Base-by-base conservation (phyloP, 805 yeast genomes). In the Hanseniaspora jakobsenii region DNA sequence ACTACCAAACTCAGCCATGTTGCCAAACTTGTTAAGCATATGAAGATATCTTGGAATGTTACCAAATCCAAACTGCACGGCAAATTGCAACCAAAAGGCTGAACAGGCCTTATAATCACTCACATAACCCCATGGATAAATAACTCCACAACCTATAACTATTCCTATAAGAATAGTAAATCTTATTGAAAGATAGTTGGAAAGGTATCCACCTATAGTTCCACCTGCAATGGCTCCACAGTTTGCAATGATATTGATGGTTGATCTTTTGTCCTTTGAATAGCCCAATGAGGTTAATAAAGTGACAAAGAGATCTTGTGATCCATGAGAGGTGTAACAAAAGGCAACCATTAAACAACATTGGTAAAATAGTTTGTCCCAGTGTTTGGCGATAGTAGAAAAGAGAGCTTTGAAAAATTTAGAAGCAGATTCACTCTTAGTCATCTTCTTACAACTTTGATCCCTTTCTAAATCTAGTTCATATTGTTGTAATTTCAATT, bases 261-360 rank as follows among this genome's bases (percentile, higher is more conserved):
- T 78, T 0, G 85, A 77, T 26, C 69, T 59, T 16, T 66, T 62
- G 55, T 79, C 63, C 3, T 56, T 51, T 21, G 69, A 55, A 50
- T 69, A 67, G 9, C 57, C 64, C 24, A 73, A 64, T 18, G 65
- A 66, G 19, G 66, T 64, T 39, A 80, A 63, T 62, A 76, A 64
- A 1, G 83, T 76, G 29, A 85, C 83, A 59, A 70, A 77, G 55
- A 80, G 62, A 58, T 80, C 89, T 61, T 80, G 86, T 5, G 84
- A 73, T 1, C 83, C 84, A 52, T 80, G 89, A 6, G 82, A 71
- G 63, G 72, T 70, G 63, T 78, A 80, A 60, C 79, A 80, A 66
- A 77, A 74, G 17, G 79, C 81, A 16, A 81, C 69, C 78, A 78
- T 71, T 56, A 77, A 56, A 23, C 77, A 50, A 35, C 78, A 71